Evolutionary conservation across 208 protist genomes (phyloP).

Genomic region (Naegleria gruberi): DNA sequence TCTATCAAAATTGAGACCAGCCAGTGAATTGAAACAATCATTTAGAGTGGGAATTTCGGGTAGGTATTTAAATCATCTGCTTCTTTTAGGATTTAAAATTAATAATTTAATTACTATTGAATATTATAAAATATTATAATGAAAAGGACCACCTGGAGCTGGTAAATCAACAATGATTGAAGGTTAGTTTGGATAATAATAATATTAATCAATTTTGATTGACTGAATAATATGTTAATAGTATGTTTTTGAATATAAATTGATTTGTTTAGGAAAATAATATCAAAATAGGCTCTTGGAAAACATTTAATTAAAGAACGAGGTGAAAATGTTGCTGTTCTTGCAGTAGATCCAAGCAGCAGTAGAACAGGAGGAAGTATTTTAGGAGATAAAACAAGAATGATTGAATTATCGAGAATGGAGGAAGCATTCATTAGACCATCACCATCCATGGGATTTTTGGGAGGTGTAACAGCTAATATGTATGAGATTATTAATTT

Average conservation of each 20-base stretch:
- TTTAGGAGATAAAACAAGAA: constrained; percentile 88
- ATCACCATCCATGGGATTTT: constrained; percentile 67
- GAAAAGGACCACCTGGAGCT: constrained; percentile 68
- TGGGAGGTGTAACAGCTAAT: constrained; percentile 74
- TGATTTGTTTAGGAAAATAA: constrained; percentile 29
- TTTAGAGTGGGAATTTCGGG: constrained; percentile 11
- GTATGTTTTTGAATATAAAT: neutral
- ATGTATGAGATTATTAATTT: constrained; percentile 77
- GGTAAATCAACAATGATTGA: constrained; percentile 90
- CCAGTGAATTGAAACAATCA: constrained; percentile 25
- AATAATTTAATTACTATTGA: neutral
- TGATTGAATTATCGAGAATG: constrained; percentile 70
- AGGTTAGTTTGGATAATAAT: constrained; percentile 23
- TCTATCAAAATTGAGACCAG: constrained; percentile 33
- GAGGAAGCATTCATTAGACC: constrained; percentile 75
- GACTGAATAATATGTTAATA: neutral
- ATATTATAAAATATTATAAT: neutral
- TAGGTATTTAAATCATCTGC: constrained; percentile 5
- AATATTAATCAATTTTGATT: neutral
- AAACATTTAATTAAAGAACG: constrained; percentile 44
- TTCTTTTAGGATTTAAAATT: neutral
- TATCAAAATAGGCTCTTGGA: constrained; percentile 40
- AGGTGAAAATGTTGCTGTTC: constrained; percentile 55
- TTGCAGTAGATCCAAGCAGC: constrained; percentile 82
- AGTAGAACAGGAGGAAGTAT: constrained; percentile 75